These are phyloP conservation scores for Scedosporium aurantiacum DNA, from an alignment of 2,329 filamentous ascomycete species.

Conservation along the genomic window DNA sequence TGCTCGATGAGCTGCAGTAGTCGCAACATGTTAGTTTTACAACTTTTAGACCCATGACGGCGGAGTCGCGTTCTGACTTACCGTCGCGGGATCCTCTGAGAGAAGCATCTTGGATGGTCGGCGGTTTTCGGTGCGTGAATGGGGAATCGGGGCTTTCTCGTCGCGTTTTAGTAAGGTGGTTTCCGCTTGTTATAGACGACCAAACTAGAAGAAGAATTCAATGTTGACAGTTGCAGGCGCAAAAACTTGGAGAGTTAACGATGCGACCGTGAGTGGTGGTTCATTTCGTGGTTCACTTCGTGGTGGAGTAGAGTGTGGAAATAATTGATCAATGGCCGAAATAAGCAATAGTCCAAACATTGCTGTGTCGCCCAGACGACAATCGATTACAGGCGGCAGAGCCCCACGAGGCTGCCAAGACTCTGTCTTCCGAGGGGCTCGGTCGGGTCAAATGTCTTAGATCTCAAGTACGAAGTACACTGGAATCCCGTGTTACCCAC, in stretches of 20 bases:
- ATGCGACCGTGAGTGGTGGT: too few relatives aligned
- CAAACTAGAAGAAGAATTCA: neutral
- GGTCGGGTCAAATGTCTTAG: neutral
- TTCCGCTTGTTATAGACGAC: neutral
- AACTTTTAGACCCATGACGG: neutral
- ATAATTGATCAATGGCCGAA: neutral
- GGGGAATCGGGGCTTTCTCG: neutral
- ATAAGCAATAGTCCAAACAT: conserved; percentile 9
- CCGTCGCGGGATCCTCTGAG: conserved; percentile 81
- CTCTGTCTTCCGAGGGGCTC: neutral
- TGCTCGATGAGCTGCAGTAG: conserved; percentile 67
- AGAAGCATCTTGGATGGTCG: conserved; percentile 62
- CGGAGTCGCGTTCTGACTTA: conserved; percentile 31
- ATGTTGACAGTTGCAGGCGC: neutral
- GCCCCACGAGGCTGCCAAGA: neutral
- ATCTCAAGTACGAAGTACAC: too few relatives aligned
- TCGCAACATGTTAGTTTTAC: neutral
- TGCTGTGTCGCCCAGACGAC: conserved; percentile 20
- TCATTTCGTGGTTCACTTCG: too few relatives aligned
- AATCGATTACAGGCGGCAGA: conserved; percentile 13
- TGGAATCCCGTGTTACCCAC: too few relatives aligned
- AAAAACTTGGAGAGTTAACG: neutral
- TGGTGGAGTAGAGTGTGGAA: too few relatives aligned
- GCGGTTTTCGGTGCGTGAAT: neutral
- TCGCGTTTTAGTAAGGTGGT: too few relatives aligned